phyloP scores from a whole-genome alignment of 139 green algal species.

The Spirogloea muscicola region DNA sequence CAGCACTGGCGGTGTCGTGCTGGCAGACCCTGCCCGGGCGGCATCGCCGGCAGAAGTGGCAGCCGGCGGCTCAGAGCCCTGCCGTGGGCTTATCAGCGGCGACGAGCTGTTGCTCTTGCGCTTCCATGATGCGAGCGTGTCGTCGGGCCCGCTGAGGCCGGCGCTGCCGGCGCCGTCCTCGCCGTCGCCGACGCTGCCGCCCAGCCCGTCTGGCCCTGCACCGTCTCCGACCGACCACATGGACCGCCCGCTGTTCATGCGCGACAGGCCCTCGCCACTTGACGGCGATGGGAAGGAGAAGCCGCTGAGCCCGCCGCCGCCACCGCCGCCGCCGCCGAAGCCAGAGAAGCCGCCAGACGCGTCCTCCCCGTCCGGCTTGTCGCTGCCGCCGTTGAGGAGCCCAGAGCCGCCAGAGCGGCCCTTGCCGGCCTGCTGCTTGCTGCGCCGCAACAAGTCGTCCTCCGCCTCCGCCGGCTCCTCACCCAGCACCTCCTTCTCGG shows the following conservation, averaged over 20 bases:
- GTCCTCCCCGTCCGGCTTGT: not conserved
- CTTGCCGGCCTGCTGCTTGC: not conserved
- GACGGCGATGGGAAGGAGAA: slow-evolving; percentile 39
- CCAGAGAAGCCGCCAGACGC: not conserved
- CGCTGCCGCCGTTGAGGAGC: not conserved
- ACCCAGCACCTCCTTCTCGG: not conserved
- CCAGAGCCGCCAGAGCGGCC: not conserved
- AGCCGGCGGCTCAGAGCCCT: not conserved
- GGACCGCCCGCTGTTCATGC: slow-evolving; percentile 27
- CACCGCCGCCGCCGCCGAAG: slow-evolving; percentile 3
- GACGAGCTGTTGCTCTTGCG: slow-evolving; percentile 16
- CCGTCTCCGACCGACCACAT: slow-evolving; percentile 32
- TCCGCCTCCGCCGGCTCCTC: not conserved
- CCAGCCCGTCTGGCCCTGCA: too few species aligned
- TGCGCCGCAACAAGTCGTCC: not conserved
- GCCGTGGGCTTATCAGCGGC: slow-evolving; percentile 12
- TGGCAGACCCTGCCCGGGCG: not conserved
- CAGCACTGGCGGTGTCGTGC: not conserved
- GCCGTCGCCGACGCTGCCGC: too few species aligned
- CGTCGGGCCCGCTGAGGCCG: slow-evolving; percentile 27
- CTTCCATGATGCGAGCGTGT: slow-evolving; percentile 32
- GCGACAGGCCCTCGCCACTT: slow-evolving; percentile 6
- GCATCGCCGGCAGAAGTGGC: slow-evolving; percentile 5
- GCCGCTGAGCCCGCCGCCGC: slow-evolving; percentile 20
- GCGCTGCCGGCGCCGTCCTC: too few species aligned